Percentiles rank a stretch among this genome's conserved stretches.
Conservation (phyloP, 345 rosid species). For the Populus davidiana region DNA sequence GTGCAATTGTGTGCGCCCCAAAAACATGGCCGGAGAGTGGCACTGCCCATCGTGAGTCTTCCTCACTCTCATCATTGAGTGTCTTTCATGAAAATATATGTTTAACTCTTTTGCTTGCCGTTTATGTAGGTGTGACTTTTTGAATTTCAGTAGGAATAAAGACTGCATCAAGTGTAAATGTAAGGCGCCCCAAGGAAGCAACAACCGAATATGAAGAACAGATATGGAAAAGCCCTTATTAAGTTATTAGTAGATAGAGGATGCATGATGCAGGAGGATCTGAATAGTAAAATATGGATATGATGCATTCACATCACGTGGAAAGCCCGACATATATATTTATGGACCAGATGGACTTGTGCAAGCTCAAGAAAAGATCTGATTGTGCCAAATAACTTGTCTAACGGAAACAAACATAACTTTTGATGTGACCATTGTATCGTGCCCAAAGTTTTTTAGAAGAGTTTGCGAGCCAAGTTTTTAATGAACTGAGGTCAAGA, state of each 20-base stretch:
- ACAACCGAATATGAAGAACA: conserved; percentile 29
- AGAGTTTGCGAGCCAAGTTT: no score
- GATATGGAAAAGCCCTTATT: conserved; percentile 31
- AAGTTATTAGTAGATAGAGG: neutral
- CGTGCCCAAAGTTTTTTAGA: no score
- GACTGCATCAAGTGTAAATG: conserved; percentile 45
- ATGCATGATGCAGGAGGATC: neutral
- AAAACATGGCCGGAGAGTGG: conserved; percentile 54
- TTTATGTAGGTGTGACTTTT: conserved; percentile 59
- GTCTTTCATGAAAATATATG: neutral
- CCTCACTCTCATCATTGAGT: neutral
- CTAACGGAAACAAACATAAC: no score
- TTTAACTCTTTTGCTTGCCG: conserved; percentile 9
- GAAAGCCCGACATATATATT: no score
- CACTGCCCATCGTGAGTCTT: conserved; percentile 79
- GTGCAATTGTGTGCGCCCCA: conserved; percentile 15
- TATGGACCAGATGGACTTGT: no score
- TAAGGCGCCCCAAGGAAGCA: conserved; percentile 13
- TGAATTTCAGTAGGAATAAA: conserved; percentile 63
- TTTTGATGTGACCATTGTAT: no score
- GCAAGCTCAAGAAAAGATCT: no score
- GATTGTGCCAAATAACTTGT: no score
- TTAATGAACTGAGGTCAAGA: no score
- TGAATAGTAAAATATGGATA: neutral
- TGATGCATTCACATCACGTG: no score